Evolutionary conservation across 1,284 basidiomycete species (phyloP), one percentile per base, ranked within the genome.

Genomic region (Filobasidium uniguttulatum): DNA sequence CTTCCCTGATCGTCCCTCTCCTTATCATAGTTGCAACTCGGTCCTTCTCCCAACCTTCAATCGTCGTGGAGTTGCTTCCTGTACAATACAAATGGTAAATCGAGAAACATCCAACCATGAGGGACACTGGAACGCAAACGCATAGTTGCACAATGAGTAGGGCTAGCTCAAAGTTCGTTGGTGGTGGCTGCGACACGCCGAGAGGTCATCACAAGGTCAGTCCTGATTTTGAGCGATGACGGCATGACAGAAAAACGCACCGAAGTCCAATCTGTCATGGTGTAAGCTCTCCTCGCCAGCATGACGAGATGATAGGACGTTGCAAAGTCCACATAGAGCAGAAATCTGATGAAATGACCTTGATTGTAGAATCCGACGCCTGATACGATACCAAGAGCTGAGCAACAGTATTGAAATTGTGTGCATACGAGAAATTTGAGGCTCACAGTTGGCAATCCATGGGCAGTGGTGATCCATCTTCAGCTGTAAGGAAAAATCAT

Each of bases 31-130:
- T 85, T 4, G 86, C 82, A 0, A 82, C 87, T 65, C 85, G 89
- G 62, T 98, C 90, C 71, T 96, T 96, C 66, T 98, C 94, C 86
- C 88, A 94, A 1, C 85, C 81, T 71, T 98, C 93, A 51, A 98
- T 94, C 0, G 93, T 97, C 0, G 93, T 98, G 10, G 82, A 82
- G 65, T 98, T 98, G 19, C 76, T 75, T 10, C 76, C 60, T n/a
- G 93, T 67, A 44, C 79, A 77, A 64, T 82, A 85, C 56, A 91
- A 80, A 60, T 98, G 94, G 63, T 93, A 98, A 25, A 90, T 52
- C 77, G 85, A 88, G 71, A 91, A 90, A 26, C 74, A 77, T 15
- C 91, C 89, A 30, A 98, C 90, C 23, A 81, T 74, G 44, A 94
- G 66, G 34, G 90, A 68, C 2, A 94, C 89, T 0, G 91, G 91